Evolutionary conservation across 768 basidiomycete genomes (phyloP).

Genomic region (Mycena belliarum): DNA sequence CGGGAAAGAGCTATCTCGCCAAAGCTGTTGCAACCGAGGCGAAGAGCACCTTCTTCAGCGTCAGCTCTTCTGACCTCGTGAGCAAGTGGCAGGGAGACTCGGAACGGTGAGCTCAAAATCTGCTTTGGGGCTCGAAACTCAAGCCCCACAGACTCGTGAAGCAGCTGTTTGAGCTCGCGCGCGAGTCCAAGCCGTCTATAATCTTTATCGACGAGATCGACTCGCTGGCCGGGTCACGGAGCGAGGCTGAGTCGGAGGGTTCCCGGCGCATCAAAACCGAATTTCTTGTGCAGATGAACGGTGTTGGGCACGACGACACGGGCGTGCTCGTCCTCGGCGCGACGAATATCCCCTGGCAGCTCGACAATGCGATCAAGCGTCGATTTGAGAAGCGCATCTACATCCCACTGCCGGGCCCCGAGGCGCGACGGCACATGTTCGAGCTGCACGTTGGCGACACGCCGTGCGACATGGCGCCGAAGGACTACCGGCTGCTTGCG

Average conservation of each 20-base stretch:
- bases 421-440: slow-evolving; percentile 93
- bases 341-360: slow-evolving; percentile 98
- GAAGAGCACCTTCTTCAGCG: slow-evolving; percentile 98
- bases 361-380: slow-evolving; percentile 96
- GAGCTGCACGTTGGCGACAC: slow-evolving; percentile 94
- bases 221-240: slow-evolving; percentile 91
- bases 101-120: slow-evolving; percentile 64
- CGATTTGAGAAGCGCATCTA: slow-evolving; percentile 99
- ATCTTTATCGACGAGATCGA: slow-evolving; percentile 99
- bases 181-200: slow-evolving; percentile 95
- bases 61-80: slow-evolving; percentile 92
- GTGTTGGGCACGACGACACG: slow-evolving; percentile 95
- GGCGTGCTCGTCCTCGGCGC: slow-evolving; percentile 96
- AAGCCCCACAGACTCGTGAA: slow-evolving; percentile 72
- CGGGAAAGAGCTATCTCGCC: slow-evolving; percentile 94
- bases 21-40: slow-evolving; percentile 99
- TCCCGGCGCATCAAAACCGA: slow-evolving; percentile 98
- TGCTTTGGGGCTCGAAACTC: background rate
- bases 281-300: slow-evolving; percentile 98
- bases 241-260: slow-evolving; percentile 96
- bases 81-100: slow-evolving; percentile 99
- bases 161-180: slow-evolving; percentile 93
- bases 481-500: slow-evolving; percentile 82
- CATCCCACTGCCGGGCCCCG: slow-evolving; percentile 92
- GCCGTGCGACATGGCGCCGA: slow-evolving; percentile 75